phyloP scores from a whole-genome alignment of 345 rosid genomes.

The Aquilaria malaccensis region DNA sequence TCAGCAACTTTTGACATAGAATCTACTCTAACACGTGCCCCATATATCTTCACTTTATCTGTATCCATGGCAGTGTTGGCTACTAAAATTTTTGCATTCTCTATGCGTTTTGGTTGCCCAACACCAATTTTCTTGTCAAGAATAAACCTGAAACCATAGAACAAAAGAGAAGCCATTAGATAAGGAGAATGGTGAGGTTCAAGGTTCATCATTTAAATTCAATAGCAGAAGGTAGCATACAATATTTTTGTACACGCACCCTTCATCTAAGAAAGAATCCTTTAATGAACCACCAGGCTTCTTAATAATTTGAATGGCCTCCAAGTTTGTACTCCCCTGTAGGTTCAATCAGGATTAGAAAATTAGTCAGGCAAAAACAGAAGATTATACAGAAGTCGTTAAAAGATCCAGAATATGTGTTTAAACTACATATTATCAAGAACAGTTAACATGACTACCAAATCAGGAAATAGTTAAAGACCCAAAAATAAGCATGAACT shows the following conservation, averaged over 20 bases:
- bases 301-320: conserved; percentile 92
- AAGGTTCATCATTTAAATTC: too few species aligned
- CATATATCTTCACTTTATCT: conserved; percentile 95
- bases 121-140: conserved; percentile 99
- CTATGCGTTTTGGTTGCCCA: conserved; percentile 96
- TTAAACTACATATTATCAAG: background rate
- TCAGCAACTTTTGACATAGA: conserved; percentile 97
- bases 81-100: conserved; percentile 92
- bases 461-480: background rate
- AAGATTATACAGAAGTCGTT: too few species aligned
- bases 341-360: conserved; percentile 11
- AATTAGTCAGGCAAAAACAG: background rate
- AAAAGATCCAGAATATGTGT: background rate
- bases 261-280: conserved; percentile 99
- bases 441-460: background rate
- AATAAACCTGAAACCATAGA: conserved; percentile 55
- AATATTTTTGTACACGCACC: conserved; percentile 38
- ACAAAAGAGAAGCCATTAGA: background rate
- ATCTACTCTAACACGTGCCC: conserved; percentile 99
- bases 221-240: background rate
- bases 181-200: too few species aligned
- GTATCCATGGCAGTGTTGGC: conserved; percentile 99
- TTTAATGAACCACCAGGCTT: conserved; percentile 93
- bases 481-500: background rate
- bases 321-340: conserved; percentile 98